Base-by-base conservation (phyloP, 2,329 filamentous ascomycete species). In the Aspergillus quadricinctus region DNA sequence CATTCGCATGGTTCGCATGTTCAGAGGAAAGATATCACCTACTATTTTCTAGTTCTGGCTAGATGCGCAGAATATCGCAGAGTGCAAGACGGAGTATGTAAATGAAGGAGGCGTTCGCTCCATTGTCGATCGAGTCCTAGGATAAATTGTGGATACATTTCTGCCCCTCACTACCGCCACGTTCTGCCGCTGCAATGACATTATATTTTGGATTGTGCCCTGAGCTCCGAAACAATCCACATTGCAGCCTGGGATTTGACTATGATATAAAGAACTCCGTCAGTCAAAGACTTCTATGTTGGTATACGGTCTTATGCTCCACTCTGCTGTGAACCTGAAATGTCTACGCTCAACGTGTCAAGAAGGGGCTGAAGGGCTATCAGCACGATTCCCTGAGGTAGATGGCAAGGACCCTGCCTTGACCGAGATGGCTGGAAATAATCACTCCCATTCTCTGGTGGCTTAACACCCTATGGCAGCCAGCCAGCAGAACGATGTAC, bases 121-220 rank as follows among this genome's bases (percentile, higher is more conserved):
- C 10, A 37, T 45, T 35, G 14, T 23, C 53, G 14, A 21, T 45
- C 48, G 53, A 46, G n/a, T 45, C 25, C 27, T 17, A 25, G 8
- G 25, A 50, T 37, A 23, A 23, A 23, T 23, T 23, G 40, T 25
- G 35, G 55, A 27, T 37, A 17, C 27, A 21, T 48, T 57, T 57
- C 52, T 58, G 57, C 57, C 48, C 5, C 5, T 4, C n/a, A 14
- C 2, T 43, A 54, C 57, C 57, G 57, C 51, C 48, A 19, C n/a
- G 37, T 58, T 54, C 57, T 58, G 57, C 57, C 56, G 2, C 11
- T 45, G 14, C 50, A 43, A 23, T 50, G 50, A 51, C 48, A 49
- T 40, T 48, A 48, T 43, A 23, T 43, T 40, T 19, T 19, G 8
- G 10, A 19, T 21, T 35, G 11, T 35, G 31, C 11, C 14, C 31